Base-by-base conservation (phyloP, 169 alveolate genomes). In the Plasmodium vinckei region DNA sequence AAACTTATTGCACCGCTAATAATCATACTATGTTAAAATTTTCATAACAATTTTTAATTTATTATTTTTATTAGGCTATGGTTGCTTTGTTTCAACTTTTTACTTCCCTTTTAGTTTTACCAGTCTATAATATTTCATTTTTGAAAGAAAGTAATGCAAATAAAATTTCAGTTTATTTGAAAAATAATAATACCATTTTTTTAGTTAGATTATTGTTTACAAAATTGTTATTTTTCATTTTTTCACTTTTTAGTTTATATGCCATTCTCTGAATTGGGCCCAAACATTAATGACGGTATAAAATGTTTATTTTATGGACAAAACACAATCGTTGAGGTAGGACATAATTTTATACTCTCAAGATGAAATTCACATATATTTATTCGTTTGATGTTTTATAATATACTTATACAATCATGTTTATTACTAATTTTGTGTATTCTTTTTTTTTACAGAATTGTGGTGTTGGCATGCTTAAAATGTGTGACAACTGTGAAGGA, bases 401-500 rank as follows among this genome's bases (percentile, higher is more conserved):
- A n/a, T 5, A 57, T 23, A 15, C 13, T 9, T 42, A 27, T 13
- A 23, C 33, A 27, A 1, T 17, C 19, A 65, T 65, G 4, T 9
- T 9, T 65, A 13, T 27, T 27, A 23, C 56, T 27, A 23, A 21
- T 49, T 46, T 54, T 25, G 25, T 47, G n/a, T 21, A 10, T 10
- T 44, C 0, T 54, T 68, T 44, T 68, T 49, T 54, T 68, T 46
- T 39, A 39, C n/a, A 75, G 88, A 75, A 75, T 49, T 75, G 88
- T 42, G 88, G 88, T 15, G 15, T 47, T 53, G 88, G 88, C n/a
- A 75, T 75, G 88, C n/a, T 73, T n/a, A 53, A 19, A 44, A 63
- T 75, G 73, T 75, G 88, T 39, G 88, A 75, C 60, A 56, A 75
- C 27, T 75, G 88, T 51, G 68, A 75, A 2, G 88, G 88, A 47